Percentiles rank a stretch among this genome's conserved stretches.
Conservation (phyloP, 2,329 filamentous ascomycete genomes). For the Beauveria caledonica region DNA sequence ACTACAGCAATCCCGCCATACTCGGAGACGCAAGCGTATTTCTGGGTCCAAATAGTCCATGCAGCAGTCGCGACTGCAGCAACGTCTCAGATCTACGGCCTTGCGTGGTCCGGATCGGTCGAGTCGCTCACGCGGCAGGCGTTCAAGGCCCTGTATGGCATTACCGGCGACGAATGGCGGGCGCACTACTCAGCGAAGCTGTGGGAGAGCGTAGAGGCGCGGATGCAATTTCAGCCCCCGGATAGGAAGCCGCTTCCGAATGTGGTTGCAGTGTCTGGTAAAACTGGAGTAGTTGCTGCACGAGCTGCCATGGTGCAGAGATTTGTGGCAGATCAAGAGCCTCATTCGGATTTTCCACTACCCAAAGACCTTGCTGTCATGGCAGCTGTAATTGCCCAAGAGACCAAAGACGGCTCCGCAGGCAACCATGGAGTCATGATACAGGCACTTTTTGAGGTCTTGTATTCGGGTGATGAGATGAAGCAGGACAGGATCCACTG, state of each 20-base stretch:
- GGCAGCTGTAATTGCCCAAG: neutral
- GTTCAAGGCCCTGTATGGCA: constrained; percentile 18
- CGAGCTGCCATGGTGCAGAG: neutral
- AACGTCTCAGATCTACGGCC: neutral
- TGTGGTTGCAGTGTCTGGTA: constrained; percentile 14
- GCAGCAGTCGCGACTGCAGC: constrained; percentile 10
- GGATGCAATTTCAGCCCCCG: constrained; percentile 20
- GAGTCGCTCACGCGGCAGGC: constrained; percentile 1
- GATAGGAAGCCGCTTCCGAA: constrained; percentile 23
- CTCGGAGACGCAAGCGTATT: constrained; percentile 26
- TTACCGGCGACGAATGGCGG: constrained; percentile 20
- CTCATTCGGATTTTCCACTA: neutral
- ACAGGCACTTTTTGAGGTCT: neutral
- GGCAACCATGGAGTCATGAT: neutral
- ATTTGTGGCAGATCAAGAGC: neutral
- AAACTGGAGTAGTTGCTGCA: constrained; percentile 5
- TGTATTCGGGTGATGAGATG: neutral
- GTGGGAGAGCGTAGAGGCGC: constrained; percentile 21
- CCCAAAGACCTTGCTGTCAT: neutral
- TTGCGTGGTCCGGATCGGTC: neutral
- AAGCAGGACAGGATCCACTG: neutral
- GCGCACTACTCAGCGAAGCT: constrained; percentile 18
- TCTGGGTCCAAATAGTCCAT: constrained; percentile 23
- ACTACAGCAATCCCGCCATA: constrained; percentile 18
- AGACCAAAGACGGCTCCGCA: neutral